Percentiles rank a stretch among this genome's conserved stretches.
phyloP scores from a whole-genome alignment of 805 yeast genomes.

The Vanderwaltozyma polyspora region DNA sequence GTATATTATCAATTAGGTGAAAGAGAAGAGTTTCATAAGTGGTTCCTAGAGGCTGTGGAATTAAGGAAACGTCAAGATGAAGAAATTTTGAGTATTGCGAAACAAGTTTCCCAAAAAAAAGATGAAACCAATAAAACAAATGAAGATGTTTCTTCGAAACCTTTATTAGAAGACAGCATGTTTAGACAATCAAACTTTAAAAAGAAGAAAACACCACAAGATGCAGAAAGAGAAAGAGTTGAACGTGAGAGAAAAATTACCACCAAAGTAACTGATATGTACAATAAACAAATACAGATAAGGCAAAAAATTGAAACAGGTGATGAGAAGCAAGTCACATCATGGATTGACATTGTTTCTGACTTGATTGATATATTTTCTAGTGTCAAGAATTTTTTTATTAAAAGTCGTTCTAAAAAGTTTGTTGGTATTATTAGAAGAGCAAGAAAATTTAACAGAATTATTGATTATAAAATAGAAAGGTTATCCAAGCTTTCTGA shows the following conservation, averaged over 20 bases:
- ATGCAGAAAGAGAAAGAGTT: conserved; percentile 33
- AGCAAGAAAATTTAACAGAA: conserved; percentile 49
- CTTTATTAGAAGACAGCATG: conserved; percentile 24
- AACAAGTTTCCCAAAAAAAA: conserved; percentile 3
- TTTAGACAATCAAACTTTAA: conserved; percentile 18
- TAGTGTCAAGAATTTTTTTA: conserved; percentile 66
- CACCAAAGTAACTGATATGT: conserved; percentile 45
- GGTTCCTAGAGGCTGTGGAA: conserved; percentile 45
- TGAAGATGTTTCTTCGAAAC: conserved; percentile 16
- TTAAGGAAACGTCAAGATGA: conserved; percentile 26
- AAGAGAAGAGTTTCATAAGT: conserved; percentile 40
- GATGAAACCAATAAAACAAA: not conserved
- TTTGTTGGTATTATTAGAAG: conserved; percentile 59
- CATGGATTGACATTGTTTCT: conserved; percentile 78
- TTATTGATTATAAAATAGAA: conserved; percentile 61
- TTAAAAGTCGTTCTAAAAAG: conserved; percentile 57
- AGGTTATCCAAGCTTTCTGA: conserved; percentile 56
- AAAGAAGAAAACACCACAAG: conserved; percentile 25
- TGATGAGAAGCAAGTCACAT: conserved; percentile 50
- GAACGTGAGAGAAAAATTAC: conserved; percentile 49
- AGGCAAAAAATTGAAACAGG: conserved; percentile 36
- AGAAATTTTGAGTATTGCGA: conserved; percentile 10
- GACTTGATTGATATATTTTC: conserved; percentile 77
- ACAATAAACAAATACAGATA: conserved; percentile 42
- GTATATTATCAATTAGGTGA: conserved; percentile 58